Conservation (phyloP, 345 rosid genomes). For the Durio zibethinus region DNA sequence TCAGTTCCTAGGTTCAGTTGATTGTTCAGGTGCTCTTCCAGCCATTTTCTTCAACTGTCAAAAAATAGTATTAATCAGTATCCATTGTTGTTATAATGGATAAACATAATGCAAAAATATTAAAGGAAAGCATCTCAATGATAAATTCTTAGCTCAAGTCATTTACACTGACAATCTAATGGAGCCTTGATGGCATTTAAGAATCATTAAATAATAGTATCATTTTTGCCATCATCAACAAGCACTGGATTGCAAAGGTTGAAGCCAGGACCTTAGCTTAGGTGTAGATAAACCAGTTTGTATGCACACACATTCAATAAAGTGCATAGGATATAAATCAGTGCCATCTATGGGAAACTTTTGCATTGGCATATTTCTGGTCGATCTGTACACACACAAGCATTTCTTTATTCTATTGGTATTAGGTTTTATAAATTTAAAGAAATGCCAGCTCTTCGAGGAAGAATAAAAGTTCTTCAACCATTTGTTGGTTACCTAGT, state of each 20-base stretch:
- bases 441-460: neutral
- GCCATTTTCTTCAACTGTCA: constrained; percentile 36
- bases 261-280: neutral
- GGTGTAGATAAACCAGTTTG: neutral
- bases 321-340: neutral
- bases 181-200: neutral
- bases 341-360: neutral
- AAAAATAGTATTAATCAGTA: neutral
- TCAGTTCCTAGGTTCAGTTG: constrained; percentile 7
- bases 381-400: neutral
- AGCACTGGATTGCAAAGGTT: neutral
- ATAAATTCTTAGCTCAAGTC: neutral
- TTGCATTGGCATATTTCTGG: neutral
- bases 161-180: neutral
- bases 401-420: neutral
- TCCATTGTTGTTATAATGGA: neutral
- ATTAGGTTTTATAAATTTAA: neutral
- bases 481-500: neutral
- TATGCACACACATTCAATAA: neutral
- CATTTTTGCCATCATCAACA: neutral
- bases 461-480: neutral
- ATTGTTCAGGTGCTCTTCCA: constrained; percentile 27
- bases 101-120: neutral
- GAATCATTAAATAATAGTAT: neutral
- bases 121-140: neutral